Conservation (phyloP, 2,329 filamentous ascomycete species). For the Colletotrichum lini region DNA sequence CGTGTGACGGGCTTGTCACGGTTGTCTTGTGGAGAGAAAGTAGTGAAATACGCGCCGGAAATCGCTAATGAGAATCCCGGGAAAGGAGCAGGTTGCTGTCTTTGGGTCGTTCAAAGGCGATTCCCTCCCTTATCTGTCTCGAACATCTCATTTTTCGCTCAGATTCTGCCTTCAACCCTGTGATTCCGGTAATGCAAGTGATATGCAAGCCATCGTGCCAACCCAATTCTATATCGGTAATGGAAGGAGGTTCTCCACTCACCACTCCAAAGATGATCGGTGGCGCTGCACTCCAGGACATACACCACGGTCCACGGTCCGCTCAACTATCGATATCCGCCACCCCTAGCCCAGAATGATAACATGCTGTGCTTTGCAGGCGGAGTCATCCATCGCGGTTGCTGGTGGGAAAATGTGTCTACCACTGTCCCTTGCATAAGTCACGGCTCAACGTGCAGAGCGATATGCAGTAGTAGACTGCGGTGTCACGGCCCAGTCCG, state of each 20-base stretch:
- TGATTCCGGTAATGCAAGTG: constrained; percentile 23
- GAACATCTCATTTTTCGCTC: background rate
- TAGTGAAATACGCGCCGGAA: no score
- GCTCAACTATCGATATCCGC: background rate
- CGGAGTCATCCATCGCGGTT: constrained; percentile 1
- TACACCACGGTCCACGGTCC: background rate
- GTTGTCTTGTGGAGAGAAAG: background rate
- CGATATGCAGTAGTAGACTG: constrained; percentile 18
- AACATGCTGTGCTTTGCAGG: background rate
- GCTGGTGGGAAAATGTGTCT: constrained; percentile 1
- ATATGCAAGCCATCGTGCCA: constrained; percentile 26
- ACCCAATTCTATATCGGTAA: constrained; percentile 3
- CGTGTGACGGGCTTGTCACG: no score
- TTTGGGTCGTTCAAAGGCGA: no score
- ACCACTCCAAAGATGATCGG: background rate
- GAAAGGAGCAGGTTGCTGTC: background rate
- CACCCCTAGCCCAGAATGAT: background rate
- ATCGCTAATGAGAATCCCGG: background rate
- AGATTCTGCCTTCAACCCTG: background rate
- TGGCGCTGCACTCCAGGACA: background rate
- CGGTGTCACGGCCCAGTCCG: constrained; percentile 18
- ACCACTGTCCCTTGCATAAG: constrained; percentile 38
- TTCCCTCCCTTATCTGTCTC: background rate
- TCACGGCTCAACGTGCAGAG: constrained; percentile 26
- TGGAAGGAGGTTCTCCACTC: background rate